Percentiles rank a stretch among this genome's conserved stretches.
These are phyloP conservation scores for Phytophthora fragariae DNA, from an alignment of 352 stramenopile species.

Conservation along the genomic window DNA sequence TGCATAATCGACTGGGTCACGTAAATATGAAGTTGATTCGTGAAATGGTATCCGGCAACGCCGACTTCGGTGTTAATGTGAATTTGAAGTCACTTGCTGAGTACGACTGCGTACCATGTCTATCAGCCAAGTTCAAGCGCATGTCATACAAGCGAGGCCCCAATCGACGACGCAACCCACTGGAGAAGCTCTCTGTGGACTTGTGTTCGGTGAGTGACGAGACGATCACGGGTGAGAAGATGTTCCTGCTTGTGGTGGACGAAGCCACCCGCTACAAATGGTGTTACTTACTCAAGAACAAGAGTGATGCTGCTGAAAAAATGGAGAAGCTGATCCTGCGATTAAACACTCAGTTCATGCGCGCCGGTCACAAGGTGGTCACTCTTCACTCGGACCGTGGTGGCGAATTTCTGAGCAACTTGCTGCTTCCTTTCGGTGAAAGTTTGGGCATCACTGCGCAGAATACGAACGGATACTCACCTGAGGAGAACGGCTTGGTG, in stretches of 20 bases:
- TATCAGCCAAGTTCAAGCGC: conserved; percentile 7
- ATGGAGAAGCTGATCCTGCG: no score
- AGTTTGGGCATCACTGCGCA: no score
- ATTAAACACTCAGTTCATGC: no score
- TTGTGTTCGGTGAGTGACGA: conserved; percentile 13
- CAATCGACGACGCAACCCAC: background rate
- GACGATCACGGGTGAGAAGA: conserved; percentile 6
- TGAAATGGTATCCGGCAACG: background rate
- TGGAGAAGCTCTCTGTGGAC: conserved; percentile 13
- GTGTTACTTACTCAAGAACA: conserved; percentile 11
- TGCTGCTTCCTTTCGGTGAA: no score
- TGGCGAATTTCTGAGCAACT: no score
- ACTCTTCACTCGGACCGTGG: no score
- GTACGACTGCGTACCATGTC: conserved; percentile 17
- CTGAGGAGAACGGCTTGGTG: no score
- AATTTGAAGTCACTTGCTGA: conserved; percentile 6
- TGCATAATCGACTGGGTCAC: conserved; percentile 20
- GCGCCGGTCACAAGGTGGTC: no score
- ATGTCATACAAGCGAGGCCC: conserved; percentile 7
- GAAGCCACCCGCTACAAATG: conserved; percentile 34
- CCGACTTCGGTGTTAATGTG: conserved; percentile 27
- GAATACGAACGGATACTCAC: no score
- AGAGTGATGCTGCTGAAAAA: conserved; percentile 1
- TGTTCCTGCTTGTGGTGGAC: conserved; percentile 29
- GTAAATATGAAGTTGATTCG: conserved; percentile 15